A percentile compares a stretch with the other conserved stretches of the same genome.
These are phyloP conservation scores for Hypomyces perniciosus DNA, from an alignment of 2,329 filamentous ascomycete genomes.

Conservation along the genomic window DNA sequence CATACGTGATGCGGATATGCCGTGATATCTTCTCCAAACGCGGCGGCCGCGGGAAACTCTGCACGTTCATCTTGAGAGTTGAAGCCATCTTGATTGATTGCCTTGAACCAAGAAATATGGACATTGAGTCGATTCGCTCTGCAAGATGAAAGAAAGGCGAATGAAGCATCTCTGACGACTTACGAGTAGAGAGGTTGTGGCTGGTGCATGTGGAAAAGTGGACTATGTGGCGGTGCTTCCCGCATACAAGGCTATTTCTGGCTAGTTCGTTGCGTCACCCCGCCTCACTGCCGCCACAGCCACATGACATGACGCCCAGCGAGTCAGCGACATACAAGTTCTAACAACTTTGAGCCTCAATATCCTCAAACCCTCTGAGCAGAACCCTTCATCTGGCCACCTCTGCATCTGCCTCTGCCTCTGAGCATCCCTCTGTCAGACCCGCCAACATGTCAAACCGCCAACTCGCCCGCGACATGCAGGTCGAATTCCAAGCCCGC, in stretches of 20 bases:
- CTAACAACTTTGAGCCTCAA: neutral
- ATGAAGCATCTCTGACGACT: too few species aligned
- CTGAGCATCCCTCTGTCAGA: neutral
- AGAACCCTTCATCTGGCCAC: neutral
- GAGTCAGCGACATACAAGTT: neutral
- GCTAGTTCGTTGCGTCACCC: slow-evolving; percentile 11
- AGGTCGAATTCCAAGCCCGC: slow-evolving; percentile 57
- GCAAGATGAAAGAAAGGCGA: neutral
- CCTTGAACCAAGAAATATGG: neutral
- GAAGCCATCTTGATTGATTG: slow-evolving; percentile 26
- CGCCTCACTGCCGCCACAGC: slow-evolving; percentile 10
- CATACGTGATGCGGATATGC: slow-evolving; percentile 52
- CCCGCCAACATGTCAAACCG: slow-evolving; percentile 46
- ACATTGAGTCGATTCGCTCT: neutral
- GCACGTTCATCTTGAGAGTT: slow-evolving; percentile 45
- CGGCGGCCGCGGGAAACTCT: slow-evolving; percentile 53
- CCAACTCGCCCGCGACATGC: slow-evolving; percentile 54
- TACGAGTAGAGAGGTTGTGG: slow-evolving; percentile 5
- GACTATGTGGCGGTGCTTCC: slow-evolving; percentile 8
- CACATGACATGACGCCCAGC: neutral
- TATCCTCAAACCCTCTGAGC: neutral
- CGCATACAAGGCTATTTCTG: neutral
- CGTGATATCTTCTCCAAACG: slow-evolving; percentile 46
- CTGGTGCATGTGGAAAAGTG: neutral
- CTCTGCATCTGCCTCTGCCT: neutral